These are phyloP conservation scores for Entomortierella lignicola DNA, from an alignment of 192 early-diverging fungal species.

Conservation along the genomic window DNA sequence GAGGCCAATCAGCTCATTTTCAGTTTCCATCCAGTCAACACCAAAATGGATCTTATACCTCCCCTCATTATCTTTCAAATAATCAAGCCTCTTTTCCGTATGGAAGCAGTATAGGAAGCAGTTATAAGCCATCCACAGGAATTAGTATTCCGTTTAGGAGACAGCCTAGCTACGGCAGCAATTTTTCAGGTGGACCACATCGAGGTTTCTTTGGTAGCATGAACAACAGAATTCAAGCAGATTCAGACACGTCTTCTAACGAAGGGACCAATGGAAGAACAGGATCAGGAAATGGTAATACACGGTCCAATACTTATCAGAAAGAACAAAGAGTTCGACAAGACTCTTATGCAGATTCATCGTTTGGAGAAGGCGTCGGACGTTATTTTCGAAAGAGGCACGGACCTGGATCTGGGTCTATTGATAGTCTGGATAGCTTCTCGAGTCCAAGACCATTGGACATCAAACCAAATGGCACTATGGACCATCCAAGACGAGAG, in stretches of 20 bases:
- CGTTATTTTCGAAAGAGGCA: conserved; percentile 41
- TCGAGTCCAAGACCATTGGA: background rate
- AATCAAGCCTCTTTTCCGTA: background rate
- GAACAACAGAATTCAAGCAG: conserved; percentile 9
- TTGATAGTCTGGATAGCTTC: conserved; percentile 31
- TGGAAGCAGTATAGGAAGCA: conserved; percentile 23
- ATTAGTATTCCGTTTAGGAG: conserved; percentile 38
- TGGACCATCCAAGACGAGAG: background rate
- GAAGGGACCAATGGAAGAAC: conserved; percentile 11
- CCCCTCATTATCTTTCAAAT: background rate
- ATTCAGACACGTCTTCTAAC: conserved; percentile 28
- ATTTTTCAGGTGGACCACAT: background rate
- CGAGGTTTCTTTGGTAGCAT: conserved; percentile 1
- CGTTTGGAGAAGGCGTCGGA: conserved; percentile 39
- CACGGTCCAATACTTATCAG: background rate
- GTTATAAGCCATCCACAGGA: conserved; percentile 23
- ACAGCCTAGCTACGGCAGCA: conserved; percentile 15
- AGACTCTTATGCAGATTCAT: conserved; percentile 26
- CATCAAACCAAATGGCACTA: background rate
- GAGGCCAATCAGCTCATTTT: background rate
- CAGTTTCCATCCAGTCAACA: conserved; percentile 17
- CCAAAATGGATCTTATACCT: conserved; percentile 12
- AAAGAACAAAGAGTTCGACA: conserved; percentile 18
- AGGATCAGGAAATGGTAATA: background rate
- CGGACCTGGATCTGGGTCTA: conserved; percentile 3